phyloP scores from a whole-genome alignment of 495 filamentous ascomycete species.

The Lasiosphaeria miniovina region DNA sequence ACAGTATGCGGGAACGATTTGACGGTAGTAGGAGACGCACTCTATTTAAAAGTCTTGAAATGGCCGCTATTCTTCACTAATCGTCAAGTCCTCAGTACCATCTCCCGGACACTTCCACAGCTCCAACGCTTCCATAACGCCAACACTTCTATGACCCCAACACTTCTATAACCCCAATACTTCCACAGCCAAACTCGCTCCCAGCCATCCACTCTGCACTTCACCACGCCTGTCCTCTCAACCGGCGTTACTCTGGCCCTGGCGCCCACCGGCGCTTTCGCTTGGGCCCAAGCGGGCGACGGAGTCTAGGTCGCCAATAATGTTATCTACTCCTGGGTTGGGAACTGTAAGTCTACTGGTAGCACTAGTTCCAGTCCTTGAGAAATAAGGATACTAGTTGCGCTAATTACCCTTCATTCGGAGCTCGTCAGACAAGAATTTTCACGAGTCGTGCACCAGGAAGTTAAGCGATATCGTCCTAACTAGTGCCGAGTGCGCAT shows the following conservation, averaged over 20 bases:
- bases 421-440: not conserved
- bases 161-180: not conserved
- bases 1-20: no score
- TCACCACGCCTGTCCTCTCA: not conserved
- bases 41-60: not conserved
- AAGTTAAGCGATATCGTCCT: not conserved
- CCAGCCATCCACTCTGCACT: not conserved
- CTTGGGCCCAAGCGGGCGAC: conserved; percentile 3
- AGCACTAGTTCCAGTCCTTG: not conserved
- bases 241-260: conserved; percentile 3
- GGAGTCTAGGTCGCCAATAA: conserved; percentile 3
- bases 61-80: not conserved
- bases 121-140: no score
- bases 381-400: not conserved
- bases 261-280: not conserved
- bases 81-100: not conserved
- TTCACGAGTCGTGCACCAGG: not conserved
- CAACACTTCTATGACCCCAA: not conserved
- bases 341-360: not conserved
- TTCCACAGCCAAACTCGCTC: not conserved
- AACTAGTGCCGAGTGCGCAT: not conserved
- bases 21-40: no score
- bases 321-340: not conserved
- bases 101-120: not conserved
- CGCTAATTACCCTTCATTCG: not conserved